Percentiles rank a stretch among this genome's conserved stretches.
phyloP scores from a whole-genome alignment of 2,329 filamentous ascomycete genomes.

The Hypoxylon rubiginosum region DNA sequence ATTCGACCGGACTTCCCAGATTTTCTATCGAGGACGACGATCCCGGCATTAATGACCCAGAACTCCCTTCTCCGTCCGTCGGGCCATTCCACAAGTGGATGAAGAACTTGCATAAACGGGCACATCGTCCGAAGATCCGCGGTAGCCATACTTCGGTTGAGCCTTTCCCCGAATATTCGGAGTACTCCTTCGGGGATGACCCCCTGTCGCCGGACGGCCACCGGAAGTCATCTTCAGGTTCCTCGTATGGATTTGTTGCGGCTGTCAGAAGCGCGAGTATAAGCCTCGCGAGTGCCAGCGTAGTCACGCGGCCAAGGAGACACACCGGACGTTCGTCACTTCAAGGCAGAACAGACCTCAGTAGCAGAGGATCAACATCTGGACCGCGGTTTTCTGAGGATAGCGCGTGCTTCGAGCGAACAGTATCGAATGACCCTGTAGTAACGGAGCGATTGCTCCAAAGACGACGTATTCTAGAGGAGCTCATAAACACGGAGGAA shows the following conservation, averaged over 20 bases:
- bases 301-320: conserved; percentile 71
- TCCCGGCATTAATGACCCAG: conserved; percentile 23
- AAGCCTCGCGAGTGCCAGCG: conserved; percentile 80
- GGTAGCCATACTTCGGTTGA: conserved; percentile 42
- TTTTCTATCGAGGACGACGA: conserved; percentile 48
- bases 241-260: conserved; percentile 84
- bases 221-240: conserved; percentile 75
- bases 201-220: conserved; percentile 54
- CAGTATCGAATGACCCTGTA: conserved; percentile 71
- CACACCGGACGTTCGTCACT: conserved; percentile 65
- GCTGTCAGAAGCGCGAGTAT: conserved; percentile 84
- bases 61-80: conserved; percentile 27
- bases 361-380: conserved; percentile 72
- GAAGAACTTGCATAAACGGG: conserved; percentile 74
- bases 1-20: conserved; percentile 43
- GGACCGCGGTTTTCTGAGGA: conserved; percentile 74
- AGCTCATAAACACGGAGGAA: conserved; percentile 88
- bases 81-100: conserved; percentile 80
- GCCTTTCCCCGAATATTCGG: conserved; percentile 54
- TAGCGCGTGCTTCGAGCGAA: conserved; percentile 71
- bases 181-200: conserved; percentile 48
- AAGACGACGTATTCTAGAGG: conserved; percentile 84
- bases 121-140: conserved; percentile 55
- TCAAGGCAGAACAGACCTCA: conserved; percentile 72
- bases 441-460: conserved; percentile 80